These are phyloP conservation scores for Pseudogymnoascus sp. DNA, from an alignment of 2,329 filamentous ascomycete species.

Conservation along the genomic window DNA sequence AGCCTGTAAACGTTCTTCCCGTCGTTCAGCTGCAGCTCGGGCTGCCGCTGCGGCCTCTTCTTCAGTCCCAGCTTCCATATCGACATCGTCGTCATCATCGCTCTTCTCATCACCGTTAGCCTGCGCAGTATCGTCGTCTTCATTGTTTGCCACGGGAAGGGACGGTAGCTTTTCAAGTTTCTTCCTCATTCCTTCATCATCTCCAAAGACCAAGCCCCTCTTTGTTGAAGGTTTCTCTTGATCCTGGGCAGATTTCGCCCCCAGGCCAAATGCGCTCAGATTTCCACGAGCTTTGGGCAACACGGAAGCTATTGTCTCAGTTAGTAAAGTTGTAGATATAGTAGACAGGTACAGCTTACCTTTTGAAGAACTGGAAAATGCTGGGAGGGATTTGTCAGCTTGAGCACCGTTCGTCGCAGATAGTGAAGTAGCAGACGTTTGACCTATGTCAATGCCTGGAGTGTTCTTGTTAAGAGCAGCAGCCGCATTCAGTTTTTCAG, in stretches of 20 bases:
- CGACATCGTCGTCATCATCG: slow-evolving; percentile 62
- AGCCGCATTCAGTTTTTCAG: slow-evolving; percentile 46
- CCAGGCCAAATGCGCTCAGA: slow-evolving; percentile 76
- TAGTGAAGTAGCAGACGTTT: slow-evolving; percentile 36
- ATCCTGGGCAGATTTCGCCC: slow-evolving; percentile 56
- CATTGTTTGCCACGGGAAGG: slow-evolving; percentile 55
- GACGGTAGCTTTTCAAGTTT: slow-evolving; percentile 87
- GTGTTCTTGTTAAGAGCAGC: slow-evolving; percentile 45
- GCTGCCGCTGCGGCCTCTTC: slow-evolving; percentile 82
- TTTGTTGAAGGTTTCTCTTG: slow-evolving; percentile 58
- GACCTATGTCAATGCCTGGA: slow-evolving; percentile 38
- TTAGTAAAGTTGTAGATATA: neutral
- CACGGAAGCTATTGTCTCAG: slow-evolving; percentile 32
- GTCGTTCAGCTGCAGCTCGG: slow-evolving; percentile 74
- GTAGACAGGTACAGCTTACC: slow-evolving; percentile 25
- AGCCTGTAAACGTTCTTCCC: slow-evolving; percentile 54
- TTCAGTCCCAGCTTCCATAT: slow-evolving; percentile 69
- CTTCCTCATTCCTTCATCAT: slow-evolving; percentile 77
- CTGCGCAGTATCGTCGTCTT: slow-evolving; percentile 44
- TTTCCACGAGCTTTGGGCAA: slow-evolving; percentile 63
- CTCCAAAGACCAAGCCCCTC: slow-evolving; percentile 74
- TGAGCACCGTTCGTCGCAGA: slow-evolving; percentile 31
- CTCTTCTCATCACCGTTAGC: slow-evolving; percentile 52
- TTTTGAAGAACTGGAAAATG: slow-evolving; percentile 32
- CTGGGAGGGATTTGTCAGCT: slow-evolving; percentile 35